Base-by-base conservation (phyloP, 371 early-diverging fungal genomes). In the Actinomucor elegans region DNA sequence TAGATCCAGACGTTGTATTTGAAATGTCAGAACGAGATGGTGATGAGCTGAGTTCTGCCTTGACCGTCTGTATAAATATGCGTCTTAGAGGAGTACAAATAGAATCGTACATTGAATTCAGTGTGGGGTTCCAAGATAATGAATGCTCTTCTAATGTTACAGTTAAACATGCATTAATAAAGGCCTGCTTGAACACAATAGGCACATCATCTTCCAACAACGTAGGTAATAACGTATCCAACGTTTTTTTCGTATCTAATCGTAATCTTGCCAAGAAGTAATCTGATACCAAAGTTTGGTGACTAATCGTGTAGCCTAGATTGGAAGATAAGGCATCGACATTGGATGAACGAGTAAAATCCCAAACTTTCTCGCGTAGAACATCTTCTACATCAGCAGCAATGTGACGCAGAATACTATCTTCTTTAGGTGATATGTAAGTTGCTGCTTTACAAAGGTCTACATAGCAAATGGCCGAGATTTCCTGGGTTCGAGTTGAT, bases 391-490 rank as follows among this genome's bases (percentile, higher is more conserved):
- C 74, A 52, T 85, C 84, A 0, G 84, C 81, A 4, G 85, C 86
- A 40, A 90, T 73, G 20, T 79, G 70, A 8, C 83, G 71, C 18
- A 92, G 61, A 5, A 86, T 81, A 4, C 75, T 75, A 12, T 82
- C 79, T 18, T 87, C 87, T 15, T 73, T 73, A 28, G 81, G 81
- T 33, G 77, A 60, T 15, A 88, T 75, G 52, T 79, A 89, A 1
- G 88, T 84, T 1, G 83, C 76, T 15, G 88, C 90, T 48, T 83
- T 83, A 54, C 86, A 88, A 5, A 92, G 51, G 45, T 92, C 91
- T 1, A 90, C 86, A 50, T 80, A 88, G 57, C 88, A 88, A 12
- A 83, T 69, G 5, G 82, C 80, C 2, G 88, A 81, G 36, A 88
- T 83, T 23, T 89, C 90, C 51, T 82, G 74, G 4, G 79, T 61